phyloP scores from a whole-genome alignment of 495 filamentous ascomycete species.

The Thozetella sp. region DNA sequence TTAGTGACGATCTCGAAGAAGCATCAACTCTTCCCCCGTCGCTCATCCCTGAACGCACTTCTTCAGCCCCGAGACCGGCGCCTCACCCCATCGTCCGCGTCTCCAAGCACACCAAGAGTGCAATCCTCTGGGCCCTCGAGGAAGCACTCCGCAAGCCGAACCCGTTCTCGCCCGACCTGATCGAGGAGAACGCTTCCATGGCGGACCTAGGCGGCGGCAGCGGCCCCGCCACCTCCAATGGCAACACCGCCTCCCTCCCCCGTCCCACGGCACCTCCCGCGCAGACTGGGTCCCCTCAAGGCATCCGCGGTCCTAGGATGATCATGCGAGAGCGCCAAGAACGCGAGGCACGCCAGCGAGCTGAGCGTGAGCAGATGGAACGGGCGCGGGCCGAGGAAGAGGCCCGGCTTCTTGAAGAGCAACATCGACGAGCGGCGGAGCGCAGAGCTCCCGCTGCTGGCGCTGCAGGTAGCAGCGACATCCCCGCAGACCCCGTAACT shows the following conservation, averaged over 20 bases:
- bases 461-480: conserved; percentile 47
- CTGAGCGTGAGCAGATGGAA: conserved; percentile 56
- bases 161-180: conserved; percentile 79
- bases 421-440: conserved; percentile 43
- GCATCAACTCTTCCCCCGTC: conserved; percentile 26
- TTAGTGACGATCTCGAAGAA: conserved; percentile 38
- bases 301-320: conserved; percentile 63
- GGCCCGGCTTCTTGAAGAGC: conserved; percentile 54
- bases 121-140: conserved; percentile 90
- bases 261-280: conserved; percentile 41
- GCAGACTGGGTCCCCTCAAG: conserved; percentile 49
- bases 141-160: conserved; percentile 84
- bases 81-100: conserved; percentile 39
- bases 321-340: conserved; percentile 72
- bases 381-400: conserved; percentile 55
- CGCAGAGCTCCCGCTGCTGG: conserved; percentile 60
- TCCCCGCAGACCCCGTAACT: conserved; percentile 33
- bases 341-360: conserved; percentile 67
- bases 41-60: conserved; percentile 18
- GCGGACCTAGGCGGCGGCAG: conserved; percentile 70
- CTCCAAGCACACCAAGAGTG: conserved; percentile 53
- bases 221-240: conserved; percentile 47
- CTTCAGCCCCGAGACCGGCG: conserved; percentile 20
- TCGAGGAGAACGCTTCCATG: conserved; percentile 95
- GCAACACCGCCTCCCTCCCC: conserved; percentile 42